Evolutionary conservation across 169 alveolate genomes (phyloP).

Genomic region (Plasmodium gallinaceum): DNA sequence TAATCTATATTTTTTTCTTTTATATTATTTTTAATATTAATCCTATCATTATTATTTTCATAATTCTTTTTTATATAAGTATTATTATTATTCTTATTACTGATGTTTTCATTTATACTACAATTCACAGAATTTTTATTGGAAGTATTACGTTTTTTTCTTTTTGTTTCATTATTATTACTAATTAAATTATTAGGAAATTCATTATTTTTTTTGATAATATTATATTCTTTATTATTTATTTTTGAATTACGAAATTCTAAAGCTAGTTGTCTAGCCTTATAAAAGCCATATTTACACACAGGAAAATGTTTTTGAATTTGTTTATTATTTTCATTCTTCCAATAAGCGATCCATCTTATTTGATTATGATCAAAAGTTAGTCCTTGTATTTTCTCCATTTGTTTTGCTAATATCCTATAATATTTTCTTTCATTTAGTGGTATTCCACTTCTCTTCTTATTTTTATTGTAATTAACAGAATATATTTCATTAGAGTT

Average conservation of each 20-base stretch:
- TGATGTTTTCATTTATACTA: background rate
- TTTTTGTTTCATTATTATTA: no score
- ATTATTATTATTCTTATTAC: background rate
- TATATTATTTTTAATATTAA: background rate
- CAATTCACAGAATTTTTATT: background rate
- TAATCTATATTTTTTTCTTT: constrained; percentile 4
- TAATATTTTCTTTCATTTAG: constrained; percentile 80
- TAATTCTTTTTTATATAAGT: background rate
- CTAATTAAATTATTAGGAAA: background rate
- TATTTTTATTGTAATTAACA: constrained; percentile 30
- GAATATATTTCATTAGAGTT: no score
- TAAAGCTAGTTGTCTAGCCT: constrained; percentile 82
- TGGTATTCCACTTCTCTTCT: constrained; percentile 82
- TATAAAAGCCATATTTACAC: constrained; percentile 80
- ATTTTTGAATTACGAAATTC: constrained; percentile 76
- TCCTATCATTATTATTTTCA: background rate
- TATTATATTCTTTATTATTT: background rate
- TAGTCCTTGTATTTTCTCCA: constrained; percentile 81
- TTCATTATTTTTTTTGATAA: background rate
- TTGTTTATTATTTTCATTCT: constrained; percentile 83
- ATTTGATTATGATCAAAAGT: constrained; percentile 86
- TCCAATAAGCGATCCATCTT: constrained; percentile 87
- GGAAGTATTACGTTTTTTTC: background rate
- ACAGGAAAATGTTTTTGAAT: constrained; percentile 86
- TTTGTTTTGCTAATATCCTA: constrained; percentile 79